A percentile compares a stretch with the other conserved stretches of the same genome.
Evolutionary conservation across 2,329 filamentous ascomycete genomes (phyloP).

Genomic region (Xenoacremonium recifei): DNA sequence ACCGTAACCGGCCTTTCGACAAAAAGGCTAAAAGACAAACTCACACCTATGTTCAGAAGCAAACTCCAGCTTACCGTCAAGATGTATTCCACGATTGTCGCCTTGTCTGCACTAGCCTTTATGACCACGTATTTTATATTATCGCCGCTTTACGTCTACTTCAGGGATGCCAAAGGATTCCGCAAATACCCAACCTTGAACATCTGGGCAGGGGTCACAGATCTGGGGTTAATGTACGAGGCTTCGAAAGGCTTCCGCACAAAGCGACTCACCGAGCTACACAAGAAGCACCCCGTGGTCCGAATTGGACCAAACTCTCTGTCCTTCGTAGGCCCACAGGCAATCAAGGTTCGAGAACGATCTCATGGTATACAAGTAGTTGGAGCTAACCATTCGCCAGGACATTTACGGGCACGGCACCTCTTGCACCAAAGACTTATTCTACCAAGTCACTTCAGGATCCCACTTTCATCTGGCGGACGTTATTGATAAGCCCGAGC

Average conservation of each 20-base stretch:
- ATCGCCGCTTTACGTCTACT: slow-evolving; percentile 6
- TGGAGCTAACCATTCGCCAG: not conserved
- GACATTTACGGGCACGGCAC: slow-evolving; percentile 44
- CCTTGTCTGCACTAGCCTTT: too few relatives aligned
- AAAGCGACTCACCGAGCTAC: slow-evolving; percentile 44
- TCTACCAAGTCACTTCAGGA: slow-evolving; percentile 42
- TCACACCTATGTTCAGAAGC: too few relatives aligned
- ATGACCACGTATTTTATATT: slow-evolving; percentile 9
- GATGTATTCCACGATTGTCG: too few relatives aligned
- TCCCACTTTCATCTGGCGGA: slow-evolving; percentile 51
- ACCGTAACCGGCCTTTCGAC: too few relatives aligned
- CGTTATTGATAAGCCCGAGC: slow-evolving; percentile 48
- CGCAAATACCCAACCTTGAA: slow-evolving; percentile 16
- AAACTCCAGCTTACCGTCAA: too few relatives aligned
- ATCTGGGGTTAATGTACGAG: slow-evolving; percentile 11
- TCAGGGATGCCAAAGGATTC: slow-evolving; percentile 33
- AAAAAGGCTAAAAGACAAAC: too few relatives aligned
- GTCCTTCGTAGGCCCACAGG: slow-evolving; percentile 14
- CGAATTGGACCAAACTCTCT: slow-evolving; percentile 21
- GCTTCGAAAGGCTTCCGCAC: slow-evolving; percentile 36
- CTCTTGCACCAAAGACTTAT: slow-evolving; percentile 46
- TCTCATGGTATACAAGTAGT: not conserved
- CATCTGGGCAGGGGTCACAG: slow-evolving; percentile 12
- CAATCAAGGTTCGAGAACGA: slow-evolving; percentile 5
- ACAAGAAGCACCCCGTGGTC: slow-evolving; percentile 36